Evolutionary conservation across 2,329 filamentous ascomycete species (phyloP).

Genomic region (Teratosphaeria destructans): DNA sequence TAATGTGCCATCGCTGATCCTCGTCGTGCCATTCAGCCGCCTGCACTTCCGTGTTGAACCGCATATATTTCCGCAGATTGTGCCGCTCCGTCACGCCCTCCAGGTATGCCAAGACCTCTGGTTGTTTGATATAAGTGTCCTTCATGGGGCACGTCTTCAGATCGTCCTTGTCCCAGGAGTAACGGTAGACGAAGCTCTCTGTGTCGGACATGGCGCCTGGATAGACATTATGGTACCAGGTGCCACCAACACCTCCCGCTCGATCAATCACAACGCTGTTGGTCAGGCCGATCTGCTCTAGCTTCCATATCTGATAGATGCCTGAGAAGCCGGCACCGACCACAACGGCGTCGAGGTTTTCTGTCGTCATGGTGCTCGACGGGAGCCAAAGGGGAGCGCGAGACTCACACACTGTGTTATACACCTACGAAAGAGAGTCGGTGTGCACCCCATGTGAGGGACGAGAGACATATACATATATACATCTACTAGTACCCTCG

Average conservation of each 20-base stretch:
- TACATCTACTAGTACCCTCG: too few species aligned
- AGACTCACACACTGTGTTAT: not conserved
- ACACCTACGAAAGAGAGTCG: not conserved
- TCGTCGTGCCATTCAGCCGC: constrained; percentile 25
- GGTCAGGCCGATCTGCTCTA: constrained; percentile 26
- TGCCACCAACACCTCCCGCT: constrained; percentile 33
- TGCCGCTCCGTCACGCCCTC: constrained; percentile 24
- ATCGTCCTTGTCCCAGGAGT: constrained; percentile 26
- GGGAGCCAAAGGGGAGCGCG: not conserved
- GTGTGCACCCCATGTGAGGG: not conserved
- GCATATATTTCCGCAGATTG: constrained; percentile 28
- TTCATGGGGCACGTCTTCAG: constrained; percentile 27
- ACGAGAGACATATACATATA: too few species aligned
- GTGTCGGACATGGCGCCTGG: constrained; percentile 17
- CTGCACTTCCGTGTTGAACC: constrained; percentile 31
- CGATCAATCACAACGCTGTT: constrained; percentile 30
- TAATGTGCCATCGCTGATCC: constrained; percentile 21
- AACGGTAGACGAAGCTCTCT: constrained; percentile 21
- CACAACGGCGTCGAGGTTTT: constrained; percentile 7
- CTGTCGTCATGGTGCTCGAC: not conserved
- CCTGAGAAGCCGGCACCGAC: constrained; percentile 32
- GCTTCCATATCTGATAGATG: constrained; percentile 29
- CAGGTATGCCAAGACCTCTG: constrained; percentile 27
- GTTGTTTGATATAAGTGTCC: constrained; percentile 25
- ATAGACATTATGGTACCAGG: constrained; percentile 25